phyloP scores from a whole-genome alignment of 2,329 filamentous ascomycete genomes.

The Exophiala dermatitidis region DNA sequence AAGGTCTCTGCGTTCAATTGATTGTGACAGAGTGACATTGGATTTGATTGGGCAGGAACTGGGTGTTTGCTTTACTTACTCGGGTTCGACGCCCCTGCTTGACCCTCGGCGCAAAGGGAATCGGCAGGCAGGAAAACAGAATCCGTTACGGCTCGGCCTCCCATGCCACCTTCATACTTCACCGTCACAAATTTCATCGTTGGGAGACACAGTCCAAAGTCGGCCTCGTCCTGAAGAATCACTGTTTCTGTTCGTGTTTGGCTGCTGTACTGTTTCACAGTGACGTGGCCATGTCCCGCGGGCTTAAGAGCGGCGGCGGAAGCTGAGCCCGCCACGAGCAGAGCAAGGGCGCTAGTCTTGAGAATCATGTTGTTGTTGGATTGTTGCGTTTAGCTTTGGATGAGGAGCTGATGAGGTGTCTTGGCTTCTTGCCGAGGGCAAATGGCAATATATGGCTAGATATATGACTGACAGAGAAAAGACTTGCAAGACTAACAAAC shows the following conservation, averaged over 20 bases:
- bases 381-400: background rate
- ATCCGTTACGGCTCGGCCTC: constrained; percentile 48
- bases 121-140: constrained; percentile 64
- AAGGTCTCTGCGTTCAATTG: too few relatives aligned
- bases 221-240: constrained; percentile 27
- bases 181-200: constrained; percentile 52
- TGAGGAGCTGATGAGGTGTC: constrained; percentile 1
- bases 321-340: constrained; percentile 17
- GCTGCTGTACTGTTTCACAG: constrained; percentile 10
- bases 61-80: constrained; percentile 25
- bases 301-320: constrained; percentile 16
- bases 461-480: constrained; percentile 8
- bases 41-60: background rate
- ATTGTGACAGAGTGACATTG: background rate
- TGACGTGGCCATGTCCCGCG: background rate
- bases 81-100: constrained; percentile 61
- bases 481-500: constrained; percentile 5
- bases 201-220: constrained; percentile 47
- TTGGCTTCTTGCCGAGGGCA: background rate
- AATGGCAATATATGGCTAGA: constrained; percentile 1
- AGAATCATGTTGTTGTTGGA: constrained; percentile 15
- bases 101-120: constrained; percentile 51
- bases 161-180: constrained; percentile 51
- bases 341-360: constrained; percentile 15
- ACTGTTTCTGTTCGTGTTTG: constrained; percentile 1